Percentiles rank a stretch among this genome's conserved stretches.
Evolutionary conservation across 2,329 filamentous ascomycete genomes (phyloP).

Genomic region (Fusarium penzigii): DNA sequence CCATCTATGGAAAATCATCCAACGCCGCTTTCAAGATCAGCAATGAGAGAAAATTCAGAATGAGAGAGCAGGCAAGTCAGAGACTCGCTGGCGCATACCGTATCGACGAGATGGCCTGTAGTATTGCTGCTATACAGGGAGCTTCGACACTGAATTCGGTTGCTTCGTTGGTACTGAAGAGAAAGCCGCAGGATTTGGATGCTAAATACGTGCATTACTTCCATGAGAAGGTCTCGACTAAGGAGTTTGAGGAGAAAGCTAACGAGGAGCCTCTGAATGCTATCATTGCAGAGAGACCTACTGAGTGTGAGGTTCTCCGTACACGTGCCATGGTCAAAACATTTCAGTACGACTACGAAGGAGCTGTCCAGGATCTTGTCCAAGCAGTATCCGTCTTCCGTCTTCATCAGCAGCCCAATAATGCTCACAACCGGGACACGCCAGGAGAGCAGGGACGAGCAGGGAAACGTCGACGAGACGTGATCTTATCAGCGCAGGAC

Average conservation of each 20-base stretch:
- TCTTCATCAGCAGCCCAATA: conserved; percentile 54
- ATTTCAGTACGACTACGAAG: conserved; percentile 73
- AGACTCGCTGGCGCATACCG: conserved; percentile 77
- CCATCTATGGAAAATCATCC: conserved; percentile 21
- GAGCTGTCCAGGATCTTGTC: conserved; percentile 70
- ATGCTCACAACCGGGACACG: conserved; percentile 50
- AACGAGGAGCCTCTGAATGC: conserved; percentile 66
- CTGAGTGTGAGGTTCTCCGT: conserved; percentile 66
- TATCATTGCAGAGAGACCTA: conserved; percentile 64
- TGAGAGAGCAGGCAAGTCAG: conserved; percentile 78
- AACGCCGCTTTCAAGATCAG: conserved; percentile 63
- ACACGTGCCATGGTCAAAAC: conserved; percentile 74
- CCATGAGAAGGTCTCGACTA: conserved; percentile 82
- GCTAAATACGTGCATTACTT: conserved; percentile 92
- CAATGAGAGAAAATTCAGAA: conserved; percentile 73
- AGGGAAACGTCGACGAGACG: conserved; percentile 34
- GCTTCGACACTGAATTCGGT: conserved; percentile 77
- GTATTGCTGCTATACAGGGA: conserved; percentile 81
- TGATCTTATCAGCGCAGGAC: conserved; percentile 41
- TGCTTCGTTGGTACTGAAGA: conserved; percentile 69
- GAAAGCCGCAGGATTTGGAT: conserved; percentile 67
- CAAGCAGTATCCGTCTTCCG: conserved; percentile 60
- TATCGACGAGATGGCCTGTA: conserved; percentile 80
- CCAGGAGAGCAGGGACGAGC: conserved; percentile 33
- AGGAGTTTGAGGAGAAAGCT: conserved; percentile 72